phyloP scores from a whole-genome alignment of 2,329 filamentous ascomycete genomes.

The Penicillium sp. region DNA sequence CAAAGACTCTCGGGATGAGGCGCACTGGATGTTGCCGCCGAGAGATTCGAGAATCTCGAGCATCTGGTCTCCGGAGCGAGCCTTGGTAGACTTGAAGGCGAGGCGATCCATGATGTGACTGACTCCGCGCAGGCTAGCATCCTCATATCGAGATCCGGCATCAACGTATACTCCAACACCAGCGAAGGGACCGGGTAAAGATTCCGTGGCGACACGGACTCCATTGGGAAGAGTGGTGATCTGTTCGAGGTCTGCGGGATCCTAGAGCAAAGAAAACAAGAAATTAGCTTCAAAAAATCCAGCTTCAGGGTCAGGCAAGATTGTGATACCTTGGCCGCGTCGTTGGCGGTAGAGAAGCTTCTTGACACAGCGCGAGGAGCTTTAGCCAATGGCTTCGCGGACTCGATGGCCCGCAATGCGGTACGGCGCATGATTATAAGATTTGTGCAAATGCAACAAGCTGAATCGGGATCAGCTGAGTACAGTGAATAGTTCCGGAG shows the following conservation, averaged over 20 bases:
- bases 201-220: constrained; percentile 90
- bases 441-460: constrained; percentile 5
- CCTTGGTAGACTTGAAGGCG: constrained; percentile 85
- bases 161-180: constrained; percentile 96
- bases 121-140: constrained; percentile 77
- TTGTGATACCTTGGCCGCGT: constrained; percentile 37
- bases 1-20: constrained; percentile 88
- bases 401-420: constrained; percentile 42
- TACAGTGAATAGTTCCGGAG: constrained; percentile 15
- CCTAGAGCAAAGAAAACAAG: constrained; percentile 48
- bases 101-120: constrained; percentile 96
- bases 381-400: constrained; percentile 38
- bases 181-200: constrained; percentile 89
- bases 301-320: background rate
- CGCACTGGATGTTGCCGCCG: constrained; percentile 95
- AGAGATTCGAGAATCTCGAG: constrained; percentile 83
- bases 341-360: constrained; percentile 39
- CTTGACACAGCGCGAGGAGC: constrained; percentile 37
- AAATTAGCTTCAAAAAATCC: constrained; percentile 7
- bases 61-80: constrained; percentile 77
- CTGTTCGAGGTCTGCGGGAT: constrained; percentile 82
- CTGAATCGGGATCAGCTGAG: constrained; percentile 1
- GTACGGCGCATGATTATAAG: constrained; percentile 41
- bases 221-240: constrained; percentile 91
- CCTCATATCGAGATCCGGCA: constrained; percentile 92